Evolutionary conservation across 2,329 filamentous ascomycete genomes (phyloP).

Genomic region (Sordariomycetes sp.): DNA sequence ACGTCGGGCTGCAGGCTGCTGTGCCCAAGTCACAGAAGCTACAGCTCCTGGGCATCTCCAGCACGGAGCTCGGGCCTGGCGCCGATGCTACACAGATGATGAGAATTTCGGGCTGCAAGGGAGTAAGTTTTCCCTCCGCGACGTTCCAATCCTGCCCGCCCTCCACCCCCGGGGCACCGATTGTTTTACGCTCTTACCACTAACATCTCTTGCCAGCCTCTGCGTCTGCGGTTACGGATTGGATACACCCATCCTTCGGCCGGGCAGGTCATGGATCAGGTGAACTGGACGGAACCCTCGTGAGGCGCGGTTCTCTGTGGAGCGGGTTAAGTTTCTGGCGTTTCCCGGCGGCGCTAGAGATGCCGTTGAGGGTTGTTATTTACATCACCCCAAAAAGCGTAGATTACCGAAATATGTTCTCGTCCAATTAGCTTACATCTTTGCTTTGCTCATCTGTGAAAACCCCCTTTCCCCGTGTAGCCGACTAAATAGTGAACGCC

Average conservation of each 20-base stretch:
- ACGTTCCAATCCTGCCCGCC: not conserved
- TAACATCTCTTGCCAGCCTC: conserved; percentile 41
- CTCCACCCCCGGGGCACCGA: not conserved
- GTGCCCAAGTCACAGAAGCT: conserved; percentile 95
- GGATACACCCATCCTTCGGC: conserved; percentile 62
- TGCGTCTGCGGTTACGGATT: conserved; percentile 79
- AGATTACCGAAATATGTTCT: not conserved
- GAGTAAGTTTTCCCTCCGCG: conserved; percentile 56
- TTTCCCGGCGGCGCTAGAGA: not conserved
- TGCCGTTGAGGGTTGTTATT: not conserved
- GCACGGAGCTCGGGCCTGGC: conserved; percentile 61
- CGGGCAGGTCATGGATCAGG: conserved; percentile 74
- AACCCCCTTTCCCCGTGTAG: not conserved
- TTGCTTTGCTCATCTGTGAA: not conserved
- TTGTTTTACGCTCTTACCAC: not conserved
- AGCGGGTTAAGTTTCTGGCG: not conserved
- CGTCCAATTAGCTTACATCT: not conserved
- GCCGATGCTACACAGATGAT: conserved; percentile 84
- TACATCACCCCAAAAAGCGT: not conserved
- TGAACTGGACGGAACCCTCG: conserved; percentile 86
- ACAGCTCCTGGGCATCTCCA: conserved; percentile 83
- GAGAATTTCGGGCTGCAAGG: conserved; percentile 75
- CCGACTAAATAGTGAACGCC: not conserved
- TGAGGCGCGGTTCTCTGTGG: conserved; percentile 8
- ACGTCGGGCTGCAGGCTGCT: conserved; percentile 81